Base-by-base conservation (phyloP, 1,284 basidiomycete genomes). In the Takashimella koratensis region DNA sequence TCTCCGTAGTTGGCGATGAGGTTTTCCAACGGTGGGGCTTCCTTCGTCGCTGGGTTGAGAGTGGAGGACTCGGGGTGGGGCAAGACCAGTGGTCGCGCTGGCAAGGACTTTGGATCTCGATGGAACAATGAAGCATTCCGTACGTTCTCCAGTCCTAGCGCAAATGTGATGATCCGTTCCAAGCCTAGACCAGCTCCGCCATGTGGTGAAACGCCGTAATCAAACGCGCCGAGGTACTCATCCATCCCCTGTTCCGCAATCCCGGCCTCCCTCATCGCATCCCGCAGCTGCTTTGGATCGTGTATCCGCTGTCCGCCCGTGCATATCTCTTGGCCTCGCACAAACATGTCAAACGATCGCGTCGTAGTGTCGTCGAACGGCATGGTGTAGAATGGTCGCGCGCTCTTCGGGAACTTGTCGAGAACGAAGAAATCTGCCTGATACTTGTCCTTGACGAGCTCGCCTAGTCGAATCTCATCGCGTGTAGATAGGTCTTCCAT, bases 311-410 rank as follows among this genome's bases (percentile, higher is more conserved):
- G n/a, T n/a, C n/a, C n/a, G n/a, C n/a, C n/a, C n/a, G n/a, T n/a
- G n/a, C n/a, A n/a, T n/a, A n/a, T n/a, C n/a, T n/a, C n/a, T n/a
- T n/a, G n/a, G n/a, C n/a, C n/a, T n/a, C 79, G 71, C 65, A 81
- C 76, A 68, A 81, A 80, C 54, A 80, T 79, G 64, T 81, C 79
- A 66, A 80, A 81, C 47, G 78, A 79, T 68, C 80, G 79, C 50
- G 79, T 79, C 45, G 67, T 94, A n/a, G n/a, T n/a, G n/a, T n/a
- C n/a, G n/a, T n/a, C n/a, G n/a, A n/a, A n/a, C n/a, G n/a, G n/a
- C n/a, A n/a, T n/a, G 24, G 91, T 97, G 77, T 98, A 98, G 79
- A 98, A 98, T 2, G 94, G 94, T 55, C 94, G 86, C 47, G 95
- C 84, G 22, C 81, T 86, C 73, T 90, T 81, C 2, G 92, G 92